phyloP scores from a whole-genome alignment of 441 rosid species.

The Arabidopsis lyrata region DNA sequence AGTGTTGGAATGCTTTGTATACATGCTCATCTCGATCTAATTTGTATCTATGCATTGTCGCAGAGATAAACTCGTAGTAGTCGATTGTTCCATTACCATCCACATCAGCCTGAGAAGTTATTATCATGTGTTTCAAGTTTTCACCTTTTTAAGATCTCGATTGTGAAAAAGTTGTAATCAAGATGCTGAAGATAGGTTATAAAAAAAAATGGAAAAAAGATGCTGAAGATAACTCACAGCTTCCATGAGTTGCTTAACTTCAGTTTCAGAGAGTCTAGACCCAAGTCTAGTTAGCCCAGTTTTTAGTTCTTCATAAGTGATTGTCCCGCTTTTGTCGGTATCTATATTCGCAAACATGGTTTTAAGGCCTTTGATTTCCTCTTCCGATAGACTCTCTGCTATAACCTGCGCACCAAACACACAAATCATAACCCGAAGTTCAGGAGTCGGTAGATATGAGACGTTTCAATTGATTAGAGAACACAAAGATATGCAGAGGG shows the following conservation, averaged over 20 bases:
- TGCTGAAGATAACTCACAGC: slow-evolving; percentile 65
- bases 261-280: slow-evolving; percentile 85
- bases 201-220: not conserved
- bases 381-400: slow-evolving; percentile 87
- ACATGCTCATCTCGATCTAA: slow-evolving; percentile 88
- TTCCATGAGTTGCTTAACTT: slow-evolving; percentile 95
- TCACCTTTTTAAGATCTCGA: not conserved
- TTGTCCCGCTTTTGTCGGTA: slow-evolving; percentile 91
- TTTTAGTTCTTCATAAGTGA: slow-evolving; percentile 92
- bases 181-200: slow-evolving; percentile 10
- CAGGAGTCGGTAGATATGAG: not conserved
- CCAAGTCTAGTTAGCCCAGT: slow-evolving; percentile 87
- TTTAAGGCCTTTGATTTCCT: slow-evolving; percentile 94
- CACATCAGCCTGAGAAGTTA: slow-evolving; percentile 81
- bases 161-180: not conserved
- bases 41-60: slow-evolving; percentile 84
- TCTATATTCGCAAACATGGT: slow-evolving; percentile 90
- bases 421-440: slow-evolving; percentile 2
- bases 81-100: slow-evolving; percentile 96
- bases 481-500: too few species aligned
- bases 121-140: not conserved
- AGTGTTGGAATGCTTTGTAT: slow-evolving; percentile 85
- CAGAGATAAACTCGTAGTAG: slow-evolving; percentile 83
- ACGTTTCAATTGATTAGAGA: not conserved
- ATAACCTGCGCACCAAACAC: slow-evolving; percentile 66